Evolutionary conservation across 768 basidiomycete species (phyloP).

Genomic region (Pulveroboletus sp.): DNA sequence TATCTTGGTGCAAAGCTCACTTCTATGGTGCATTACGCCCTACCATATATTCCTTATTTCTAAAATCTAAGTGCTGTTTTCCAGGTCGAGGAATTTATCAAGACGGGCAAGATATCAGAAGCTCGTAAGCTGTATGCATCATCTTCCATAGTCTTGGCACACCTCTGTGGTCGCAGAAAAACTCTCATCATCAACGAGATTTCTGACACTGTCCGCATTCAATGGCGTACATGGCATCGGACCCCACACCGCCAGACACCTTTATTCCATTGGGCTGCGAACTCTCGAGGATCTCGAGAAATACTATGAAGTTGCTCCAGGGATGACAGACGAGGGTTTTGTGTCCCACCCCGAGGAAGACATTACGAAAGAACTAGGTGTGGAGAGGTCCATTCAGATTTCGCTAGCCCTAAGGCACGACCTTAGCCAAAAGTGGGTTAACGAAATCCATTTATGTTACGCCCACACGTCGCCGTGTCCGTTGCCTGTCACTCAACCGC

Average conservation of each 20-base stretch:
- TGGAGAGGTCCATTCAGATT: constrained; percentile 46
- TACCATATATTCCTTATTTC: neutral
- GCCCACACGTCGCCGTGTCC: neutral
- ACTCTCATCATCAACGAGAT: constrained; percentile 47
- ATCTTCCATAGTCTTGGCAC: constrained; percentile 7
- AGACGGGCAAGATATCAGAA: constrained; percentile 53
- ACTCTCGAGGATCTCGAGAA: constrained; percentile 64
- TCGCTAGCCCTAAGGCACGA: constrained; percentile 58
- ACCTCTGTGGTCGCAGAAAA: constrained; percentile 35
- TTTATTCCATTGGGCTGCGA: constrained; percentile 63
- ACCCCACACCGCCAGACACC: constrained; percentile 56
- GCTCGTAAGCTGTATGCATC: constrained; percentile 33
- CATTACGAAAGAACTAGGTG: constrained; percentile 17
- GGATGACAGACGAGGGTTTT: constrained; percentile 31
- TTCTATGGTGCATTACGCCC: constrained; percentile 38
- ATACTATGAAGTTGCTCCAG: constrained; percentile 44
- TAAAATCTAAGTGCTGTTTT: neutral
- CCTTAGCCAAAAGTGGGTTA: constrained; percentile 42
- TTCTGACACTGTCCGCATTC: constrained; percentile 52
- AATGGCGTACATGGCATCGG: constrained; percentile 71
- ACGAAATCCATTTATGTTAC: neutral
- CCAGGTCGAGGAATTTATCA: constrained; percentile 61
- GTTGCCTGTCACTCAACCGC: neutral
- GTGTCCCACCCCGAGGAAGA: constrained; percentile 21
- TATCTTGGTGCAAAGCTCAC: constrained; percentile 48